A percentile compares a stretch with the other conserved stretches of the same genome.
Conservation (phyloP, 192 early-diverging fungal species). For the Haplosporangium gracile region DNA sequence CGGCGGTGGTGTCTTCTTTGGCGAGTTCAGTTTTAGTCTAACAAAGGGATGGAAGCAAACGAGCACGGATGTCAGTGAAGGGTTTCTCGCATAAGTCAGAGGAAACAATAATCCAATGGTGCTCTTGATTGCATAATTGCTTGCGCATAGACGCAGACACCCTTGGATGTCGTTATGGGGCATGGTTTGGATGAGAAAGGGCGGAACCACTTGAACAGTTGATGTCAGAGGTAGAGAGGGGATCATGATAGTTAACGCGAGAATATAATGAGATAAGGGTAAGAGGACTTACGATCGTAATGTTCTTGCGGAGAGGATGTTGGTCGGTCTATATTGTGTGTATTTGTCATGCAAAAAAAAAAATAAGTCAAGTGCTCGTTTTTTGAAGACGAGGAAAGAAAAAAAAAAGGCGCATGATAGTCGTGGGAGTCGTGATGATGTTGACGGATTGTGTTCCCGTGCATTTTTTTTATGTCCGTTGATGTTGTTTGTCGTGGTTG, state of each 20-base stretch:
- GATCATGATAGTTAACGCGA: background rate
- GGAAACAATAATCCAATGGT: slow-evolving; percentile 1
- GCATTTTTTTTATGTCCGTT: background rate
- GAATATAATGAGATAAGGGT: background rate
- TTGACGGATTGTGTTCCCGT: background rate
- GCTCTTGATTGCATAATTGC: background rate
- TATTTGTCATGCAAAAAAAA: slow-evolving; percentile 10
- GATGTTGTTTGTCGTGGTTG: slow-evolving; percentile 8
- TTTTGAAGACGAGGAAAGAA: background rate
- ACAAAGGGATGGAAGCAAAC: background rate
- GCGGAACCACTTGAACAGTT: background rate
- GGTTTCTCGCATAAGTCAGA: background rate
- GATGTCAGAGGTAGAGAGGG: background rate
- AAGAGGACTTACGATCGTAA: slow-evolving; percentile 32
- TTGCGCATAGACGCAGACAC: background rate
- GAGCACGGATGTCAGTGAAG: background rate
- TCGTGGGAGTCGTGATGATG: background rate
- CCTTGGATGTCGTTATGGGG: background rate
- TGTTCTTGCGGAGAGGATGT: slow-evolving; percentile 43
- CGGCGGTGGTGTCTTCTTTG: slow-evolving; percentile 32
- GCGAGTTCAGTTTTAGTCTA: slow-evolving; percentile 36
- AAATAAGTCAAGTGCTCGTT: slow-evolving; percentile 27
- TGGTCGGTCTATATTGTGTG: slow-evolving; percentile 30
- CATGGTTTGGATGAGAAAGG: background rate
- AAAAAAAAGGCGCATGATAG: slow-evolving; percentile 25